phyloP scores from a whole-genome alignment of 1,284 basidiomycete genomes.

The Ceratobasidium sp. region DNA sequence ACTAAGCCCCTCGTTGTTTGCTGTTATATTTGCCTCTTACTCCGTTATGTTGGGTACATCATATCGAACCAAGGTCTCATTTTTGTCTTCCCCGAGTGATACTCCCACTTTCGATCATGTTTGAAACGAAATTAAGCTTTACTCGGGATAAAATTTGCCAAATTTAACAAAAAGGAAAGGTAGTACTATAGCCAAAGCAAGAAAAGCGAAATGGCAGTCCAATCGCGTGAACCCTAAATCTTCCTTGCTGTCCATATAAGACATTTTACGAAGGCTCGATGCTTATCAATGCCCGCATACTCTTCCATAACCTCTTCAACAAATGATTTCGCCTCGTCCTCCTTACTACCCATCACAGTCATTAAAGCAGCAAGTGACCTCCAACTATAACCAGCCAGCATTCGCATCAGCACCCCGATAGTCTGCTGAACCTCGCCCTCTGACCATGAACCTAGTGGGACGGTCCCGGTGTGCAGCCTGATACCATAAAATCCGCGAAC shows the following conservation, averaged over 20 bases:
- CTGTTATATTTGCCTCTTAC: no score
- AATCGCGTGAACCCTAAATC: slow-evolving; percentile 50
- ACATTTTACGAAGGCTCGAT: slow-evolving; percentile 4
- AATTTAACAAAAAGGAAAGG: no score
- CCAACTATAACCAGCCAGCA: slow-evolving; percentile 4
- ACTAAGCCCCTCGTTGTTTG: no score
- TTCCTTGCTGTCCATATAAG: slow-evolving; percentile 34
- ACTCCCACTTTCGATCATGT: no score
- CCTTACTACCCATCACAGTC: slow-evolving; percentile 11
- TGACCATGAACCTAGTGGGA: slow-evolving; percentile 14
- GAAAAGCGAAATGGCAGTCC: no score
- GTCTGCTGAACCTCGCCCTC: not conserved
- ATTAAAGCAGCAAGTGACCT: slow-evolving; percentile 6
- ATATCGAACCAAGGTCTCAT: no score
- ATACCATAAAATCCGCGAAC: slow-evolving; percentile 20
- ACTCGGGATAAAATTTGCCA: no score
- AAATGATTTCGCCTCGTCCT: slow-evolving; percentile 11
- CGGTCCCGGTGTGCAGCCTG: not conserved
- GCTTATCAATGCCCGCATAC: not conserved
- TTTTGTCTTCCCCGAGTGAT: no score
- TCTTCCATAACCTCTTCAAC: slow-evolving; percentile 20
- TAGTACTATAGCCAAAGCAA: no score
- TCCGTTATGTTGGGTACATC: no score
- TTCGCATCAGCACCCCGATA: slow-evolving; percentile 6
- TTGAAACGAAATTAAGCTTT: no score